phyloP scores from a whole-genome alignment of 768 basidiomycete genomes.

The Phaeolepiota aurea region DNA sequence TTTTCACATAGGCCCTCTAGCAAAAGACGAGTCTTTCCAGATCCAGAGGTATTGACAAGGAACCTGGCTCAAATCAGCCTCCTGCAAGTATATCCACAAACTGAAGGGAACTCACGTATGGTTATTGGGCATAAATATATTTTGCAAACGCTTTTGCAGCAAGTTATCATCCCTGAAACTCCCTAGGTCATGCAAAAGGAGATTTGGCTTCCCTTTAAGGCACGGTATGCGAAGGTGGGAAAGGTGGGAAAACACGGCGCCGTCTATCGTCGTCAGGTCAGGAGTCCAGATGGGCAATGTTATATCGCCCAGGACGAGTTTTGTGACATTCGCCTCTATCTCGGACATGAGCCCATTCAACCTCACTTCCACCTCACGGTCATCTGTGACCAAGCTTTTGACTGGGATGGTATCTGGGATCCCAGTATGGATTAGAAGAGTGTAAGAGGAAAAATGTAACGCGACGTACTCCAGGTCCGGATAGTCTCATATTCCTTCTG shows the following conservation, averaged over 20 bases:
- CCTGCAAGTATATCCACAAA: background rate
- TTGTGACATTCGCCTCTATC: constrained; percentile 20
- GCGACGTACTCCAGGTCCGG: constrained; percentile 22
- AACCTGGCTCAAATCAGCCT: constrained; percentile 17
- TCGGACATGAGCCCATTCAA: constrained; percentile 17
- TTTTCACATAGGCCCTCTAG: constrained; percentile 34
- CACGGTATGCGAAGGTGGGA: constrained; percentile 22
- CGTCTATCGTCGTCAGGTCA: constrained; percentile 10
- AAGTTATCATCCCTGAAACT: constrained; percentile 22
- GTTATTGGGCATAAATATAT: constrained; percentile 35
- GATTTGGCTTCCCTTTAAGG: constrained; percentile 29
- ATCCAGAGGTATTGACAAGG: constrained; percentile 39
- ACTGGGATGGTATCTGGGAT: constrained; percentile 5
- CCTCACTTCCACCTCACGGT: constrained; percentile 9
- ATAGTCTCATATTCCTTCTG: constrained; percentile 21
- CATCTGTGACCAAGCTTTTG: constrained; percentile 4
- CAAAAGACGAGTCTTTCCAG: constrained; percentile 35
- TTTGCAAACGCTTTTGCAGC: constrained; percentile 23
- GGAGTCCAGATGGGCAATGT: constrained; percentile 24
- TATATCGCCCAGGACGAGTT: constrained; percentile 23
- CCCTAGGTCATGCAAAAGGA: constrained; percentile 32
- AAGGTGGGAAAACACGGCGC: constrained; percentile 17
- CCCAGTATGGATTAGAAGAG: no score
- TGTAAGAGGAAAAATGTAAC: no score
- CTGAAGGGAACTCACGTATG: constrained; percentile 25